A percentile compares a stretch with the other conserved stretches of the same genome.
Evolutionary conservation across 2,329 filamentous ascomycete genomes (phyloP).

Genomic region (Epichloe elymi): DNA sequence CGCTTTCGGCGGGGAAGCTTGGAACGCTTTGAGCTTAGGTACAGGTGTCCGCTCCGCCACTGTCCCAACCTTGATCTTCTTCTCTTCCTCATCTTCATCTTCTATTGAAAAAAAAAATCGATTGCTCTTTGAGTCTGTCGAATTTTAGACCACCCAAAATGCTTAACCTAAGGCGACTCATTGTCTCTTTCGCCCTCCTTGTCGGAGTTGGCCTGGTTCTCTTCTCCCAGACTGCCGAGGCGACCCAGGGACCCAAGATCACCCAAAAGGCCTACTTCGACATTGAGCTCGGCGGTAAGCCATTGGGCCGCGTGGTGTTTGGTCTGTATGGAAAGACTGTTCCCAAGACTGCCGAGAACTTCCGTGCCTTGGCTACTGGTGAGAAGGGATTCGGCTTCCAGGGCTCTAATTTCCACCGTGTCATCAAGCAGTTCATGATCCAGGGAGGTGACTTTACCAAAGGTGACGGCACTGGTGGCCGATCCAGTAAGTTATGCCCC

Average conservation of each 20-base stretch:
- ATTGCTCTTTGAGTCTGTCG: neutral
- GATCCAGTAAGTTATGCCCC: slow-evolving; percentile 50
- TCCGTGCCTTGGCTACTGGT: slow-evolving; percentile 68
- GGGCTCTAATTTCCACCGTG: slow-evolving; percentile 74
- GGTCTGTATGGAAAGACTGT: slow-evolving; percentile 82
- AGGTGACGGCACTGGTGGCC: slow-evolving; percentile 70
- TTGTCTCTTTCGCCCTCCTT: slow-evolving; percentile 63
- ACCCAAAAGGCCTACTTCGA: slow-evolving; percentile 92
- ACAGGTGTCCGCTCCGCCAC: slow-evolving; percentile 10
- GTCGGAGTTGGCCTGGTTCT: slow-evolving; percentile 62
- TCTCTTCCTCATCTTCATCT: neutral
- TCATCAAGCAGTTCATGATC: slow-evolving; percentile 87
- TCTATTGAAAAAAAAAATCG: neutral
- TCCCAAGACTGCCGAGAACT: slow-evolving; percentile 62
- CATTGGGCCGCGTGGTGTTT: slow-evolving; percentile 62
- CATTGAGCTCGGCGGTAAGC: slow-evolving; percentile 61
- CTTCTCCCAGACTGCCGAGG: slow-evolving; percentile 61
- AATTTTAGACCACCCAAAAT: slow-evolving; percentile 34
- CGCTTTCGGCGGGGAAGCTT: slow-evolving; percentile 9
- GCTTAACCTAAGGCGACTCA: slow-evolving; percentile 59
- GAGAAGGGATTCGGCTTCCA: slow-evolving; percentile 80
- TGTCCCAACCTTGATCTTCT: neutral
- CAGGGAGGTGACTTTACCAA: slow-evolving; percentile 80
- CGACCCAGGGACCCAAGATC: slow-evolving; percentile 82
- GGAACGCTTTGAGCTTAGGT: slow-evolving; percentile 8